phyloP scores from a whole-genome alignment of 768 basidiomycete genomes.

The Pholiota molesta region DNA sequence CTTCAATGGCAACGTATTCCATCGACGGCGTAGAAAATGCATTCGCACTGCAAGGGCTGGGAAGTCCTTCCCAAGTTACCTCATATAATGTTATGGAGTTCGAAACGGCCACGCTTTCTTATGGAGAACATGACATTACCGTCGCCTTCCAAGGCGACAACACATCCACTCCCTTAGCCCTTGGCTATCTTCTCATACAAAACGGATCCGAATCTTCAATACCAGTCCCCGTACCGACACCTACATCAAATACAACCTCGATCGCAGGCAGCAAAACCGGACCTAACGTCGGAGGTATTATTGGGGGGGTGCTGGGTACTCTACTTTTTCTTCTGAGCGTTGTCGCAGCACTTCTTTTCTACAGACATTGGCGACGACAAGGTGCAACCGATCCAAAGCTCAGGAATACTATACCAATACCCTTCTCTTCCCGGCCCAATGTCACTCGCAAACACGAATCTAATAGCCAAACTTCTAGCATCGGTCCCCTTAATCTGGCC shows the following conservation, averaged over 20 bases:
- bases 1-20: constrained; percentile 22
- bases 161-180: constrained; percentile 24
- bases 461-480: neutral
- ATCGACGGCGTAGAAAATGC: constrained; percentile 22
- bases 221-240: neutral
- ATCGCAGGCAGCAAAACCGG: neutral
- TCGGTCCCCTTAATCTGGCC: neutral
- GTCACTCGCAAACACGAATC: neutral
- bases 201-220: constrained; percentile 3
- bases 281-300: constrained; percentile 14
- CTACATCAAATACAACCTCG: constrained; percentile 2
- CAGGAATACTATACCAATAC: neutral
- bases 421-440: constrained; percentile 4
- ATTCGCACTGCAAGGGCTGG: constrained; percentile 20
- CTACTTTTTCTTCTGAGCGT: constrained; percentile 12
- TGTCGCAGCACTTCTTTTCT: constrained; percentile 15
- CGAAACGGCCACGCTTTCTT: constrained; percentile 18
- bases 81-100: constrained; percentile 25
- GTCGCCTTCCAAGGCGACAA: constrained; percentile 21
- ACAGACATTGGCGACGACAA: constrained; percentile 5
- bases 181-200: constrained; percentile 24
- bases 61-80: neutral
- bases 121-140: constrained; percentile 22
- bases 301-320: constrained; percentile 16
- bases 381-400: neutral